Conservation (phyloP, 2,329 filamentous ascomycete species). For the Hypoxylon sp. region DNA sequence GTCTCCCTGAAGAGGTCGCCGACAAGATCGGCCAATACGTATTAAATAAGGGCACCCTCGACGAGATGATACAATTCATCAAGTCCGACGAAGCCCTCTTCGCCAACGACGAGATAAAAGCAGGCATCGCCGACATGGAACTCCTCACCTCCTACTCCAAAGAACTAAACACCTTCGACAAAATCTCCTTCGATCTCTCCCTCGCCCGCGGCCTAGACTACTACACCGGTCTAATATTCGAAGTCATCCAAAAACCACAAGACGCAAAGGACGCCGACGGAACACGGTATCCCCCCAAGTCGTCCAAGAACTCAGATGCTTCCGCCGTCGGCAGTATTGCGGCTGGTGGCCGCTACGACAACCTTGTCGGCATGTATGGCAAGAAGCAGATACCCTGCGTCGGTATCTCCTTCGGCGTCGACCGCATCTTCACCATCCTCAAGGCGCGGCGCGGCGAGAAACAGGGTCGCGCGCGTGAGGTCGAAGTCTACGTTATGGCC, state of each 20-base stretch:
- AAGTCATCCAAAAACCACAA: conserved; percentile 65
- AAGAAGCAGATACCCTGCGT: conserved; percentile 91
- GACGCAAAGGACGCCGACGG: conserved; percentile 20
- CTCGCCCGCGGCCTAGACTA: conserved; percentile 93
- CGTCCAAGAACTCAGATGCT: conserved; percentile 24
- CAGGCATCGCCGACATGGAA: conserved; percentile 85
- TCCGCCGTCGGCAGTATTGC: conserved; percentile 76
- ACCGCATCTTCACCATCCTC: conserved; percentile 94
- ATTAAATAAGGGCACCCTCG: conserved; percentile 77
- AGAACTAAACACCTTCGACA: conserved; percentile 78
- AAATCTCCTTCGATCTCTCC: conserved; percentile 89
- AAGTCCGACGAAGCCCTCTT: conserved; percentile 76
- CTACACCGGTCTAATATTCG: conserved; percentile 92
- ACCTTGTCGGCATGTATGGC: conserved; percentile 93
- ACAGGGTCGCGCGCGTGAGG: conserved; percentile 66
- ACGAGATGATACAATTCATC: conserved; percentile 80
- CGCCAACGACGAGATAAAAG: conserved; percentile 81
- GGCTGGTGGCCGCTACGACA: conserved; percentile 91
- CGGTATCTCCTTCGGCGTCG: conserved; percentile 93
- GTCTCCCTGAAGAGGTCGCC: conserved; percentile 80
- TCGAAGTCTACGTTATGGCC: conserved; percentile 83
- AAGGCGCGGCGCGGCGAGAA: conserved; percentile 77
- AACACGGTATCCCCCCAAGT: conserved; percentile 33
- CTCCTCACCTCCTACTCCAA: conserved; percentile 87
- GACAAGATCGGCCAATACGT: conserved; percentile 91